These are phyloP conservation scores for Cladophialophora psammophila DNA, from an alignment of 2,329 filamentous ascomycete genomes.

Conservation along the genomic window DNA sequence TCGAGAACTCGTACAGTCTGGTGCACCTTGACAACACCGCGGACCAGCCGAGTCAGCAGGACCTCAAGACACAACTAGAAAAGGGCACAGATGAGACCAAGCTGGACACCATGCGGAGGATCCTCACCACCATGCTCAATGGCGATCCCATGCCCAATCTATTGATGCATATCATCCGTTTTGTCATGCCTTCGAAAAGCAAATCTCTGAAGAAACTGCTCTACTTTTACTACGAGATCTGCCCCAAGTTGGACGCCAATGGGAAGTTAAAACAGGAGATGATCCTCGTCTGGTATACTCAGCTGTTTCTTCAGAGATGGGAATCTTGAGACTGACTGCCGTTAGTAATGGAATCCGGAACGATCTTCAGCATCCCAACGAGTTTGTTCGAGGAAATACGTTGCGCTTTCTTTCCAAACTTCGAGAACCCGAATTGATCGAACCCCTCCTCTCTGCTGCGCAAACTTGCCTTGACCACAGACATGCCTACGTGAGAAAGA, in stretches of 20 bases:
- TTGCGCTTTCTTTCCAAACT: constrained; percentile 96
- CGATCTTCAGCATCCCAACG: constrained; percentile 95
- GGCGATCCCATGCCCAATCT: constrained; percentile 94
- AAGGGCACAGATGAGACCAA: constrained; percentile 93
- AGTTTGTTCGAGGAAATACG: constrained; percentile 98
- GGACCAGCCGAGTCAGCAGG: constrained; percentile 87
- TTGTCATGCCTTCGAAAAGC: constrained; percentile 98
- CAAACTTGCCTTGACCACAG: constrained; percentile 93
- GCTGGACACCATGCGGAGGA: constrained; percentile 94
- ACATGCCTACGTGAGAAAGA: constrained; percentile 97
- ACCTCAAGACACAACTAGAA: constrained; percentile 90
- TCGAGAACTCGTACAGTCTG: constrained; percentile 94
- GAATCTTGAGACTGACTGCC: constrained; percentile 9
- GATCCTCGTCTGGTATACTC: constrained; percentile 91
- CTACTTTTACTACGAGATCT: constrained; percentile 96
- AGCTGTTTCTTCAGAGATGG: background rate
- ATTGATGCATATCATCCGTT: constrained; percentile 99
- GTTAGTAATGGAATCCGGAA: constrained; percentile 94
- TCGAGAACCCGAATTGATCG: constrained; percentile 92
- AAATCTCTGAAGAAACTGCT: constrained; percentile 97
- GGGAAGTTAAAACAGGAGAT: constrained; percentile 99
- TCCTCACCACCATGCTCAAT: constrained; percentile 92
- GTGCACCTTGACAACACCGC: constrained; percentile 97
- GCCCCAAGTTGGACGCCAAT: constrained; percentile 87
- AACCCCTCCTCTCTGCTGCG: constrained; percentile 91